phyloP scores from a whole-genome alignment of 495 filamentous ascomycete species.

The Hypoxylon cercidicola region DNA sequence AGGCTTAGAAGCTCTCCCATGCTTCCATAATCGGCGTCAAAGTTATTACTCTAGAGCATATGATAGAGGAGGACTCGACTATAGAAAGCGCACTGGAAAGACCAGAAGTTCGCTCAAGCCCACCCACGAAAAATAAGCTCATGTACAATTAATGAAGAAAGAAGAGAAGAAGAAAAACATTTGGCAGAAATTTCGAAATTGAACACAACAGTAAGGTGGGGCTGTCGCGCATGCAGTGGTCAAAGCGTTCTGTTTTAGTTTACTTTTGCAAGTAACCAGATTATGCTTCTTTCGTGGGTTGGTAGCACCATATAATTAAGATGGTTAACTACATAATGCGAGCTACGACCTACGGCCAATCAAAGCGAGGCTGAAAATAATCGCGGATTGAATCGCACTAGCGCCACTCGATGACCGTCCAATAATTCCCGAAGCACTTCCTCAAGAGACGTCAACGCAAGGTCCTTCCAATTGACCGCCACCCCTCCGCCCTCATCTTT shows the following conservation, averaged over 20 bases:
- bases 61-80: constrained; percentile 70
- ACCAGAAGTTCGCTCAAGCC: constrained; percentile 57
- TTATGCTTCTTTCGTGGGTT: not conserved
- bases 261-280: not conserved
- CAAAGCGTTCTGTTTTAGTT: constrained; percentile 12
- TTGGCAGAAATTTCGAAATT: constrained; percentile 34
- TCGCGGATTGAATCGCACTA: constrained; percentile 44
- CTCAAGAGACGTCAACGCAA: constrained; percentile 46
- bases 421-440: constrained; percentile 36
- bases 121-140: constrained; percentile 91
- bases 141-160: constrained; percentile 67
- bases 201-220: constrained; percentile 1
- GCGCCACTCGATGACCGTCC: constrained; percentile 27
- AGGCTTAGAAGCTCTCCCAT: constrained; percentile 60
- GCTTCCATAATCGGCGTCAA: constrained; percentile 69
- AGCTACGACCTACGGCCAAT: constrained; percentile 48
- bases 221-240: constrained; percentile 24
- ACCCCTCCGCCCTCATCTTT: constrained; percentile 43
- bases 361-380: constrained; percentile 42
- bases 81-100: constrained; percentile 50
- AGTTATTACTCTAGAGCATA: constrained; percentile 66
- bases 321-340: too few relatives aligned
- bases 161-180: constrained; percentile 53
- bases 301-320: too few relatives aligned
- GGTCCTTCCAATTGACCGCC: constrained; percentile 43